Base-by-base conservation (phyloP, 192 early-diverging fungal genomes). In the Podila horticola region DNA sequence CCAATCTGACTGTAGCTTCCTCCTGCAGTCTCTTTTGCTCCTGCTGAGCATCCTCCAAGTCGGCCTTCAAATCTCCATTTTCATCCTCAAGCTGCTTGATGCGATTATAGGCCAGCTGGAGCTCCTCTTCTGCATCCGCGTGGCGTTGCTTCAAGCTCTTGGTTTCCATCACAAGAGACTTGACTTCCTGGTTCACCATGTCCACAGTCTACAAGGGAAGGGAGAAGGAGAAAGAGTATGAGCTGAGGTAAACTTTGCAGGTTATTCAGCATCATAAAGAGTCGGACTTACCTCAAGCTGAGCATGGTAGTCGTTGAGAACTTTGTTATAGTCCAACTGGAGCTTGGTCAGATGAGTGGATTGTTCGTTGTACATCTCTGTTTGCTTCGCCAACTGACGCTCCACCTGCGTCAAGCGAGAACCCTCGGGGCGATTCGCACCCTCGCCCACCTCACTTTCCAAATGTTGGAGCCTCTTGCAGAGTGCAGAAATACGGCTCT, bases 231-330 rank as follows among this genome's bases (percentile, higher is more conserved):
- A 58, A 62, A n/a, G 34, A 11, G 24, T 20, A 61, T 61, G 58
- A 58, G 22, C 24, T 26, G 26, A n/a, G 24, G 57, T 1, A n/a
- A 58, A 11, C 20, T 8, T 22, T 36, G 17, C 3, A 4, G 5
- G 12, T 5, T 50, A 55, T 24, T 19, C 1, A 24, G 20, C 19
- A 30, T 57, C n/a, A 5, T 49, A 11, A 38, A 26, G 41, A 77
- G 34, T 66, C 52, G 10, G 17, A 49, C 26, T 72, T 67, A 93
- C 92, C 79, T 93, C 91, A 60, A 93, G 92, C 74, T 93, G 92
- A 28, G 89, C 88, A 58, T 86, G 85, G 82, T 91, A 92, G 58
- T 94, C 93, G 61, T 94, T 93, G 62, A 92, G 87, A 62, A 94
- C 79, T 48, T 87, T 87, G 51, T 87, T 88, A 64, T 85, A 90